phyloP scores from a whole-genome alignment of 164 flowering plant species.

The Dillenia turbinata region DNA sequence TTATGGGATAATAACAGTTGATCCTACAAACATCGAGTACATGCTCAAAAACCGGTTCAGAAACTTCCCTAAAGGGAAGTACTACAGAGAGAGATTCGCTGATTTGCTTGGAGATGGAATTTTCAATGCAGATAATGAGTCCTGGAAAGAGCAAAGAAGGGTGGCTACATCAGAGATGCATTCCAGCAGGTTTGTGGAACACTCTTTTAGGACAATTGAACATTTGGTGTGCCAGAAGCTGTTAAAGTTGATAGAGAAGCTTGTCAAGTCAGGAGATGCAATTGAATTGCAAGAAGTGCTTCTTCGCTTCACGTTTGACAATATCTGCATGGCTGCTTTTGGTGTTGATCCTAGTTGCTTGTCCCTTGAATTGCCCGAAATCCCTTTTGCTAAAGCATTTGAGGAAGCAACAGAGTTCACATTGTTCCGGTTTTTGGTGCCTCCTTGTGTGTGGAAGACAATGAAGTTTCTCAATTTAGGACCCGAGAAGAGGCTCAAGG shows the following conservation, averaged over 20 bases:
- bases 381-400: slow-evolving; percentile 65
- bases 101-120: slow-evolving; percentile 79
- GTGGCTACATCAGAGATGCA: slow-evolving; percentile 58
- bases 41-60: slow-evolving; percentile 66
- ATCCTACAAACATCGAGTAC: slow-evolving; percentile 62
- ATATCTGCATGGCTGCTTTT: slow-evolving; percentile 53
- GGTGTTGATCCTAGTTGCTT: slow-evolving; percentile 63
- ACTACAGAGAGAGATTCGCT: slow-evolving; percentile 46
- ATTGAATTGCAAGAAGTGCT: slow-evolving; percentile 64
- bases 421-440: slow-evolving; percentile 42
- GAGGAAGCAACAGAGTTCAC: slow-evolving; percentile 57
- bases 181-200: slow-evolving; percentile 36
- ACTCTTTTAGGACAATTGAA: slow-evolving; percentile 31
- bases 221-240: slow-evolving; percentile 46
- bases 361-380: slow-evolving; percentile 34
- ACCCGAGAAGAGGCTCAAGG: slow-evolving; percentile 18
- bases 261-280: slow-evolving; percentile 13
- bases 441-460: slow-evolving; percentile 60
- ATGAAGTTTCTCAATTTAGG: slow-evolving; percentile 24
- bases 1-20: slow-evolving; percentile 44
- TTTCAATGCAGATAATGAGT: slow-evolving; percentile 63
- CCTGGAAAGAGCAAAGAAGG: slow-evolving; percentile 59
- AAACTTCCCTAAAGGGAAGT: slow-evolving; percentile 77
- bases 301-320: slow-evolving; percentile 67
- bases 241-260: slow-evolving; percentile 27